These are phyloP conservation scores for Bolboschoenus planiculmis DNA, from an alignment of 176 grass and related monocot genomes.

Conservation along the genomic window DNA sequence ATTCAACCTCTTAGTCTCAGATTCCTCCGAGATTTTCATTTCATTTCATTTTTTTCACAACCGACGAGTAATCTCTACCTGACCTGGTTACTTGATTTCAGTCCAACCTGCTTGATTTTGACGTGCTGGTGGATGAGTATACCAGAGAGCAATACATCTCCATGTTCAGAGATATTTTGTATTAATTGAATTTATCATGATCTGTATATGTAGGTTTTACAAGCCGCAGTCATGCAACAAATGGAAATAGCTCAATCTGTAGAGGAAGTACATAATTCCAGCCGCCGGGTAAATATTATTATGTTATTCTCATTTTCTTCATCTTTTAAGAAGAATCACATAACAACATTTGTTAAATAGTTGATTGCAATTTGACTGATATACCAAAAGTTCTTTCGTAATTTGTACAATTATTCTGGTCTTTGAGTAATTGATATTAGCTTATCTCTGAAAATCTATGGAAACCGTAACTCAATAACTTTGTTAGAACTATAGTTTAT, in stretches of 20 bases:
- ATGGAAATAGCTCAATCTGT: slow-evolving; percentile 67
- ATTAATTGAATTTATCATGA: neutral
- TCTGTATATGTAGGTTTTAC: slow-evolving; percentile 50
- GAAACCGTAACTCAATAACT: neutral
- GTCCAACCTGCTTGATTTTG: neutral
- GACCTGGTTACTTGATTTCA: neutral
- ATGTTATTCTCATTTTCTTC: neutral
- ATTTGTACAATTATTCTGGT: neutral
- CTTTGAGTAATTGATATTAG: neutral
- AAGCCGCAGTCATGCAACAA: slow-evolving; percentile 65
- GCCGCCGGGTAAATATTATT: slow-evolving; percentile 39
- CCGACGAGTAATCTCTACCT: neutral
- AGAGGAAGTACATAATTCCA: slow-evolving; percentile 55
- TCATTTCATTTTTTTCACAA: neutral
- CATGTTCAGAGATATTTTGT: neutral
- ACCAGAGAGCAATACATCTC: neutral
- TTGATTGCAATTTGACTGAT: neutral
- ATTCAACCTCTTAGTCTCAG: neutral
- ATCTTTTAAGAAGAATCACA: neutral
- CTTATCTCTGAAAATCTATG: neutral
- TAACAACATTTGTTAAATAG: neutral
- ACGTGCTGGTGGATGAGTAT: neutral
- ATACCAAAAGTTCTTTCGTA: neutral
- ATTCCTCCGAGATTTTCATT: neutral
- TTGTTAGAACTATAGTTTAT: neutral